Evolutionary conservation across 352 stramenopile genomes (phyloP).

Genomic region (Elongisporangium prolatum): DNA sequence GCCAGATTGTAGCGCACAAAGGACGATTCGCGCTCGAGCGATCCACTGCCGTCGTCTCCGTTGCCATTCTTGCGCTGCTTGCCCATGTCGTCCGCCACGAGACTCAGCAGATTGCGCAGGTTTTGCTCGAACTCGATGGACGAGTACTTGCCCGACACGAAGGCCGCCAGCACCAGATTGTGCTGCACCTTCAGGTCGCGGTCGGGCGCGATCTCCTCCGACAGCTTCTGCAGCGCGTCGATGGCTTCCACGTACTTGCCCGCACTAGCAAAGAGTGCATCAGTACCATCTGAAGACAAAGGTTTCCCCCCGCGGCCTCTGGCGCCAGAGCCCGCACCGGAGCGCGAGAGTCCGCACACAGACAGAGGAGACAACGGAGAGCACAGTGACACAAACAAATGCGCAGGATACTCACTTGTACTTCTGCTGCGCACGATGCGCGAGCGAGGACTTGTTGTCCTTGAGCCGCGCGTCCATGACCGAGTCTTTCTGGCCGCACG

Average conservation of each 20-base stretch:
- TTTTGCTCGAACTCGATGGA: constrained; percentile 70
- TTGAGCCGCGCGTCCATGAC: constrained; percentile 42
- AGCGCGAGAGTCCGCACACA: background rate
- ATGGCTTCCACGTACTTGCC: constrained; percentile 85
- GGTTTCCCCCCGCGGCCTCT: background rate
- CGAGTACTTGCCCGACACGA: constrained; percentile 52
- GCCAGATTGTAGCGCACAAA: constrained; percentile 91
- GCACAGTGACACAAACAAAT: background rate
- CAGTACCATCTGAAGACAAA: background rate
- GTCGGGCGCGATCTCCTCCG: constrained; percentile 69
- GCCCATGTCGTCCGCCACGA: constrained; percentile 26
- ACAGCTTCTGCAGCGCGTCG: constrained; percentile 78
- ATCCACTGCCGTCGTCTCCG: constrained; percentile 23
- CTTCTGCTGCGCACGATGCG: constrained; percentile 82
- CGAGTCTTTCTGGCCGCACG: background rate
- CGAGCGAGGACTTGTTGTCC: constrained; percentile 85
- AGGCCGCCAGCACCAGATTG: constrained; percentile 74
- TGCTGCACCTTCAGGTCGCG: constrained; percentile 83
- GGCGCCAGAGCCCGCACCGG: background rate
- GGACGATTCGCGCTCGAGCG: constrained; percentile 79
- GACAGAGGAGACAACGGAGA: background rate
- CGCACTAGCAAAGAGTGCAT: constrained; percentile 24
- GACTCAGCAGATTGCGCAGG: constrained; percentile 53
- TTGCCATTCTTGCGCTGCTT: constrained; percentile 39
- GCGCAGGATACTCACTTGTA: constrained; percentile 59